These are phyloP conservation scores for Dissophora globulifera DNA, from an alignment of 192 early-diverging fungal genomes.

Conservation along the genomic window DNA sequence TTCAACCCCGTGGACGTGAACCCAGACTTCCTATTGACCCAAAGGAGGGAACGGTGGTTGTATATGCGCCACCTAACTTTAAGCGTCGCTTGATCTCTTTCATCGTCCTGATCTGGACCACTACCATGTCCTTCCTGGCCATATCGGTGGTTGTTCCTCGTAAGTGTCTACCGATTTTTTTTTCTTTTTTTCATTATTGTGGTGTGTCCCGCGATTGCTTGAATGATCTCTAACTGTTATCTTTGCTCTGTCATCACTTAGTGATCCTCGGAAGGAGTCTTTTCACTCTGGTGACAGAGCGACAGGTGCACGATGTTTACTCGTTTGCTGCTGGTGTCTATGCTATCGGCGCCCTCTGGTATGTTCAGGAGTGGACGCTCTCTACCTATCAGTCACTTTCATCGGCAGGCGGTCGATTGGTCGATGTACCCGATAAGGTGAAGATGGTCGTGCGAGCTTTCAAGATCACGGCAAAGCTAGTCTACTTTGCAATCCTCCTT, in stretches of 20 bases:
- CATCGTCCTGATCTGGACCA: constrained; percentile 65
- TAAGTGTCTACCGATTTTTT: constrained; percentile 30
- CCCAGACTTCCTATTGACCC: constrained; percentile 59
- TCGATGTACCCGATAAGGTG: constrained; percentile 15
- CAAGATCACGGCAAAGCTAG: constrained; percentile 48
- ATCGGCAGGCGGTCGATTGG: constrained; percentile 2
- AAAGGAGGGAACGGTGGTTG: constrained; percentile 74
- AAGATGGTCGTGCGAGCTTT: constrained; percentile 15
- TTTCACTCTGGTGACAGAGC: constrained; percentile 56
- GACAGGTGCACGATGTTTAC: constrained; percentile 82
- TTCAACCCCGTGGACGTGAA: constrained; percentile 29
- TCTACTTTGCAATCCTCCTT: constrained; percentile 63
- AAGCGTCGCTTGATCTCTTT: constrained; percentile 66
- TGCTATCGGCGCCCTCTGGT: constrained; percentile 44
- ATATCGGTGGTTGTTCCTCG: constrained; percentile 59
- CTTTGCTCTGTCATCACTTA: constrained; percentile 32
- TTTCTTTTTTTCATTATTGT: too few species aligned
- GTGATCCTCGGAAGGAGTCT: constrained; percentile 69
- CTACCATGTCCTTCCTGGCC: constrained; percentile 59
- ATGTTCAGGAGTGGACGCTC: constrained; percentile 44
- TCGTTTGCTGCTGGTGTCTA: constrained; percentile 78
- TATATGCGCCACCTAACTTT: constrained; percentile 85
- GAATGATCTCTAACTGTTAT: too few species aligned
- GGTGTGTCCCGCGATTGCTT: too few species aligned
- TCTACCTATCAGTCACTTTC: constrained; percentile 22